Evolutionary conservation across 495 filamentous ascomycete species (phyloP), one percentile per base, ranked within the genome.

Genomic region (Penicillium argentinense): DNA sequence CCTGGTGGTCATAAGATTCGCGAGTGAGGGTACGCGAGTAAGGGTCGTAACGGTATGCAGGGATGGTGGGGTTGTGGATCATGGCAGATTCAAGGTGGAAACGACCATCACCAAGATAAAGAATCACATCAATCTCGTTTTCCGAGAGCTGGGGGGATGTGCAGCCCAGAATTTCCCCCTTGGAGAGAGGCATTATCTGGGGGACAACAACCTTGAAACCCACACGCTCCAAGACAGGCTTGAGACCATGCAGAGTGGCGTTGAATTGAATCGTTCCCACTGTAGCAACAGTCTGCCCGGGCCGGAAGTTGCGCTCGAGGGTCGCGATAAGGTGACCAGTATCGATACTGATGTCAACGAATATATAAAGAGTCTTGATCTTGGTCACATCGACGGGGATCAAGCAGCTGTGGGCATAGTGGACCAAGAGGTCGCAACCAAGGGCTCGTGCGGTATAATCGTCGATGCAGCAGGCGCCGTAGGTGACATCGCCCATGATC

Each of bases 221-320:
- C 4, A 84, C 84, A 25, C 78, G 79, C 46, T 96, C 88, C 5
- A 99, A 77, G 0, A 80, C 74, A 7, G 84, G 74, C 43, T 82
- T 82, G 8, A 92, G 77, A 12, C 83, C 85, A 66, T 99, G 93
- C 21, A 99, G 82, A 0, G 93, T 95, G 5, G 89, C 87, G 67
- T 99, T 99, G 76, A 99, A 99, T 58, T 99, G 93, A 48, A 99
- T 99, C 4, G 93, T 99, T 12, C 92, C 93, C 0, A 99, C 91
- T 47, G 96, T 79, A 4, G 95, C 93, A 34, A 99, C 81, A 1
- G 84, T 89, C 63, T 93, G 93, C 3, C 87, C 88, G 0, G 86
- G 59, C 6, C 81, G 70, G 60, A 97, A 96, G 63, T 97, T 97
- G 19, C 88, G 82, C 58, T 89, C 85, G n/a, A 99, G 64, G 0